A percentile compares a stretch with the other conserved stretches of the same genome.
Evolutionary conservation across 148 eudicot species (phyloP).

Genomic region (Suaeda aralocaspica): DNA sequence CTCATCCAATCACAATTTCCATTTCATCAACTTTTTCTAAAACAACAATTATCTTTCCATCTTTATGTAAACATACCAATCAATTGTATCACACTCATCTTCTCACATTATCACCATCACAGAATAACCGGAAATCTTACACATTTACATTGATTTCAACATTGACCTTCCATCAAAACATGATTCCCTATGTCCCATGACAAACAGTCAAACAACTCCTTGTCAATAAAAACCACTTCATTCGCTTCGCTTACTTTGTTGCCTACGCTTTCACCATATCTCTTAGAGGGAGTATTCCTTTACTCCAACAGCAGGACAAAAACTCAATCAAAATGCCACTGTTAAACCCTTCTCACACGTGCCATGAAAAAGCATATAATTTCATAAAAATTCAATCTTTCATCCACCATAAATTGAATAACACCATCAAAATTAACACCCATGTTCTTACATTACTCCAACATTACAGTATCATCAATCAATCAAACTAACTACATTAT

Average conservation of each 20-base stretch:
- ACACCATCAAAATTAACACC: slow-evolving; percentile 3
- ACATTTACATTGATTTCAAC: background rate
- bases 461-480: background rate
- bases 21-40: background rate
- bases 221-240: no score
- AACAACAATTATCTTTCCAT: background rate
- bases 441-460: slow-evolving; percentile 12
- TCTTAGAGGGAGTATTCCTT: no score
- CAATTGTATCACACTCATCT: background rate
- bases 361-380: background rate
- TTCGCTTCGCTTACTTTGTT: no score
- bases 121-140: no score
- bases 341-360: slow-evolving; percentile 4
- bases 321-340: no score
- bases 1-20: slow-evolving; percentile 5
- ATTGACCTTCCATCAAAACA: background rate
- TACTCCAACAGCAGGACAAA: no score
- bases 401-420: background rate
- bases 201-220: no score
- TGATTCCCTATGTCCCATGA: background rate
- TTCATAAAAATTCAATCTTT: background rate
- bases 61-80: background rate
- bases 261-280: no score
- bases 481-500: slow-evolving; percentile 13
- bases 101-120: background rate